Percentiles rank a stretch among this genome's conserved stretches.
Evolutionary conservation across 2,329 filamentous ascomycete species (phyloP).

Genomic region (Phialocephala subalpina): DNA sequence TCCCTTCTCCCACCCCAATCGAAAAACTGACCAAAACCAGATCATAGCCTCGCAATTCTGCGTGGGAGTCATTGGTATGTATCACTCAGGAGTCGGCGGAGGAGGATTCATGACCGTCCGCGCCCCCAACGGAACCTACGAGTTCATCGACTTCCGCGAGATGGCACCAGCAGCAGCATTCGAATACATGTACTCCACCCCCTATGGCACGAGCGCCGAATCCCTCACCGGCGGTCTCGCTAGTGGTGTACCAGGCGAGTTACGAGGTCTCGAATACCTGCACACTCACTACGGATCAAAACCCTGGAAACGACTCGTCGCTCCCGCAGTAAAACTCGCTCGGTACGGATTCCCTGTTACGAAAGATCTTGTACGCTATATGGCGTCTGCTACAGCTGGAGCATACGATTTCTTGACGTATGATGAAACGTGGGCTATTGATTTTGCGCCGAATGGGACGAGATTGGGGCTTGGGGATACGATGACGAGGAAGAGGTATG

Average conservation of each 20-base stretch:
- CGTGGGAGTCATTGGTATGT: slow-evolving; percentile 61
- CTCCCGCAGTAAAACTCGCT: slow-evolving; percentile 66
- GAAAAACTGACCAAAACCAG: slow-evolving; percentile 41
- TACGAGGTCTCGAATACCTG: slow-evolving; percentile 47
- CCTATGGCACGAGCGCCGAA: slow-evolving; percentile 52
- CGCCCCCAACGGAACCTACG: slow-evolving; percentile 65
- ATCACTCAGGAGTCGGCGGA: slow-evolving; percentile 68
- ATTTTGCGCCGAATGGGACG: slow-evolving; percentile 87
- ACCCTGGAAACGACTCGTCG: slow-evolving; percentile 62
- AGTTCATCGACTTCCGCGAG: slow-evolving; percentile 75
- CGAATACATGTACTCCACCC: slow-evolving; percentile 70
- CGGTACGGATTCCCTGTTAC: slow-evolving; percentile 68
- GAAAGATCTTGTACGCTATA: slow-evolving; percentile 69
- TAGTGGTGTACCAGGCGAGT: slow-evolving; percentile 60
- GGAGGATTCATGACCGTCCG: slow-evolving; percentile 73
- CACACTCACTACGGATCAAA: slow-evolving; percentile 58
- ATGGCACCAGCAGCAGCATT: slow-evolving; percentile 67
- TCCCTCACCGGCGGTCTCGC: slow-evolving; percentile 66
- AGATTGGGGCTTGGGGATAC: slow-evolving; percentile 76
- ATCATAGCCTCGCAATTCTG: slow-evolving; percentile 61
- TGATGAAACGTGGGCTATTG: slow-evolving; percentile 82
- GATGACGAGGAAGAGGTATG: slow-evolving; percentile 84
- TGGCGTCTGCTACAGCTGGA: slow-evolving; percentile 46
- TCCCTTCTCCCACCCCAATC: neutral
- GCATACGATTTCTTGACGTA: slow-evolving; percentile 73